Percentiles rank a stretch among this genome's conserved stretches.
Evolutionary conservation across 495 filamentous ascomycete species (phyloP).

Genomic region (Saxophila tyrrhenica): DNA sequence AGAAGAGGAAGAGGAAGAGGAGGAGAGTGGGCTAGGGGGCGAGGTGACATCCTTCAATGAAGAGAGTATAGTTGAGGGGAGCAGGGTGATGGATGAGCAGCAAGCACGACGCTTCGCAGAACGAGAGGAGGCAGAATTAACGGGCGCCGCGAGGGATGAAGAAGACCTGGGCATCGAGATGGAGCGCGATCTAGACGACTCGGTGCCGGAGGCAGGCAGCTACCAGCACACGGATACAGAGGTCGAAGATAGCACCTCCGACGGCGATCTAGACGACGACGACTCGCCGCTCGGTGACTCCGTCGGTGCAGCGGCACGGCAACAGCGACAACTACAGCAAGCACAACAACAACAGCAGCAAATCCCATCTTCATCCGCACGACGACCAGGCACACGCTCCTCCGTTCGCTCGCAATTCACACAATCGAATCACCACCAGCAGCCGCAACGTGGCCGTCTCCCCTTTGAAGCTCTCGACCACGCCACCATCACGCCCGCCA

Average conservation of each 20-base stretch:
- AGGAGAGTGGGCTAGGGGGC: constrained; percentile 18
- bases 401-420: background rate
- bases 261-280: constrained; percentile 25
- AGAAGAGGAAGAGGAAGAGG: constrained; percentile 29
- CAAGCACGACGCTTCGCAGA: constrained; percentile 7
- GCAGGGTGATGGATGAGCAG: constrained; percentile 20
- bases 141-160: constrained; percentile 40
- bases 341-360: background rate
- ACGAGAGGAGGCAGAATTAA: constrained; percentile 29
- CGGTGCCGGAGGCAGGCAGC: constrained; percentile 54
- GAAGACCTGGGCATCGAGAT: constrained; percentile 38
- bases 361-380: background rate
- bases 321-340: background rate
- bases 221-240: constrained; percentile 83
- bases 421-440: too few species aligned
- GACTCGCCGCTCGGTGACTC: background rate
- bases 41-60: constrained; percentile 28
- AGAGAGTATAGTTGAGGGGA: constrained; percentile 24
- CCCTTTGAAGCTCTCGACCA: background rate
- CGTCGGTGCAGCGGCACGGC: background rate
- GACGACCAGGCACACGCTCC: background rate
- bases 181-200: constrained; percentile 48
- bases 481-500: background rate
- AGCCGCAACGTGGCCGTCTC: background rate
- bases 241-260: constrained; percentile 41